These are phyloP conservation scores for Phytophthora aleatoria DNA, from an alignment of 352 stramenopile genomes.

Conservation along the genomic window DNA sequence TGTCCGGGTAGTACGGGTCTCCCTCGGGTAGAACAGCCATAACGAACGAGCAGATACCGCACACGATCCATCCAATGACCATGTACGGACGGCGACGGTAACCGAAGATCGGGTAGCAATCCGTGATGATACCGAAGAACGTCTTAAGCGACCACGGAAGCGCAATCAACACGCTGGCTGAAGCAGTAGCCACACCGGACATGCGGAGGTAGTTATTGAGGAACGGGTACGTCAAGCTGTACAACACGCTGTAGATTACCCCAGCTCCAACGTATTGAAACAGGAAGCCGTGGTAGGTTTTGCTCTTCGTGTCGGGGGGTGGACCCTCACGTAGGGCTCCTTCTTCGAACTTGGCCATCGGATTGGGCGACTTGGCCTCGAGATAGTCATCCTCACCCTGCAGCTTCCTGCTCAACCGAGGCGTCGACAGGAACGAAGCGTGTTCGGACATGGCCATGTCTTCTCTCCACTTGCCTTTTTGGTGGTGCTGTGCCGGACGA, in stretches of 20 bases:
- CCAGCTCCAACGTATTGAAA: constrained; percentile 56
- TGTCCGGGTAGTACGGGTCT: constrained; percentile 63
- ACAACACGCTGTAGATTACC: constrained; percentile 53
- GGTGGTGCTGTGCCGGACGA: constrained; percentile 21
- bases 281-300: constrained; percentile 46
- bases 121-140: constrained; percentile 81
- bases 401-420: constrained; percentile 28
- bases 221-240: constrained; percentile 52
- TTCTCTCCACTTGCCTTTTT: constrained; percentile 7
- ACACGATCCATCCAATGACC: constrained; percentile 65
- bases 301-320: constrained; percentile 37
- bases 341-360: constrained; percentile 34
- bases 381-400: constrained; percentile 29
- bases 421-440: constrained; percentile 28
- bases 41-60: constrained; percentile 38
- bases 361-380: constrained; percentile 38
- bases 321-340: constrained; percentile 50
- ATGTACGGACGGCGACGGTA: constrained; percentile 86
- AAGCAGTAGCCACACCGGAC: constrained; percentile 44
- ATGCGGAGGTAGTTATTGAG: constrained; percentile 63
- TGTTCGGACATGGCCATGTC: constrained; percentile 8
- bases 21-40: constrained; percentile 44
- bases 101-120: constrained; percentile 87
- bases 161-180: constrained; percentile 52
- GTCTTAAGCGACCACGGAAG: constrained; percentile 86